A percentile compares a stretch with the other conserved stretches of the same genome.
These are phyloP conservation scores for Botrytis medusae DNA, from an alignment of 2,329 filamentous ascomycete species.

Conservation along the genomic window DNA sequence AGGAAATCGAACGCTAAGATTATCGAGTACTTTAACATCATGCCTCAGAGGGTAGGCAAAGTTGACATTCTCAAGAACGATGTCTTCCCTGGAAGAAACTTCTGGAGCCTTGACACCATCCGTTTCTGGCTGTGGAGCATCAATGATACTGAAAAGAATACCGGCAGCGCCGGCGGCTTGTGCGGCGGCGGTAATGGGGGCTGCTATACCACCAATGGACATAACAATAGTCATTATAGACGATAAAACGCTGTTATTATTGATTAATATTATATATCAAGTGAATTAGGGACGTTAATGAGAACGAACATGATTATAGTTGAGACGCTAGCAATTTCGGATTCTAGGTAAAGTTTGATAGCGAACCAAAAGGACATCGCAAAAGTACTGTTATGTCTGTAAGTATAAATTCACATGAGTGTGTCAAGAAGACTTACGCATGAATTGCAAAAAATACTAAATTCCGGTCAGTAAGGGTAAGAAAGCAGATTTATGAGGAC, in stretches of 20 bases:
- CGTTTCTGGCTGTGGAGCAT: conserved; percentile 41
- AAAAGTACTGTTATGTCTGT: conserved; percentile 48
- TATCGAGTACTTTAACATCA: conserved; percentile 62
- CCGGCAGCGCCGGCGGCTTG: conserved; percentile 43
- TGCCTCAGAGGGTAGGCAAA: conserved; percentile 72
- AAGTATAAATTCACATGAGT: neutral
- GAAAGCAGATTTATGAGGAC: neutral
- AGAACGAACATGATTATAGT: conserved; percentile 54
- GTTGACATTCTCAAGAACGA: conserved; percentile 62
- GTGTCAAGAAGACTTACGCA: conserved; percentile 21
- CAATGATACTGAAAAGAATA: conserved; percentile 42
- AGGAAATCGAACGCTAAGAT: conserved; percentile 57
- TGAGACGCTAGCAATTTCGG: conserved; percentile 47
- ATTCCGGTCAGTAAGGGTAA: neutral
- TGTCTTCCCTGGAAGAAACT: conserved; percentile 52
- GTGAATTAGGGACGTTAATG: conserved; percentile 3
- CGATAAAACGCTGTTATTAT: conserved; percentile 46
- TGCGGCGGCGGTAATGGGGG: conserved; percentile 54
- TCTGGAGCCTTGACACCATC: conserved; percentile 49
- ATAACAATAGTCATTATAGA: conserved; percentile 44
- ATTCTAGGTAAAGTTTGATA: conserved; percentile 49
- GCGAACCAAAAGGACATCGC: conserved; percentile 64
- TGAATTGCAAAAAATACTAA: conserved; percentile 17
- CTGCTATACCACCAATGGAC: conserved; percentile 56
- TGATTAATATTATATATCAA: conserved; percentile 33